Conservation (phyloP, 768 basidiomycete genomes). For the Piloderma croceum region DNA sequence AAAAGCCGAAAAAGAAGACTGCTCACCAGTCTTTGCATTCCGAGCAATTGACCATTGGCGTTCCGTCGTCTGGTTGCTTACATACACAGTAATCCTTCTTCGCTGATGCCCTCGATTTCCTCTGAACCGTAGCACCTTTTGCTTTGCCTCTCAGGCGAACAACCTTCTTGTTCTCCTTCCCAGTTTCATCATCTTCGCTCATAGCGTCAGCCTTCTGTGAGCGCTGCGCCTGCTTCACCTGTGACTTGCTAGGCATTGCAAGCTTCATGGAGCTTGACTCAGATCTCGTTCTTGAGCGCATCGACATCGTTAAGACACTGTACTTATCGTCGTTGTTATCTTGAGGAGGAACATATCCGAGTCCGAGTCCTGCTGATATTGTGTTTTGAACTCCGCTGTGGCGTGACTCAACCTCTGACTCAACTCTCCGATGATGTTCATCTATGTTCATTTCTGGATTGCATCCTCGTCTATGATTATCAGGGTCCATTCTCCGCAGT, state of each 20-base stretch:
- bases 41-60: slow-evolving; percentile 75
- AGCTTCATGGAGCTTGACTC: slow-evolving; percentile 12
- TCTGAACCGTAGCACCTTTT: slow-evolving; percentile 11
- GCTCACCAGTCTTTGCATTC: slow-evolving; percentile 69
- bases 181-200: slow-evolving; percentile 23
- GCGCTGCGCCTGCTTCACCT: slow-evolving; percentile 17
- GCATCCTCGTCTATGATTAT: no score
- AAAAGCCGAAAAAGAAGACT: not conserved
- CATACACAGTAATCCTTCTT: slow-evolving; percentile 54
- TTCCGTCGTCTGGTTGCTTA: slow-evolving; percentile 64
- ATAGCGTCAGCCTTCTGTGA: slow-evolving; percentile 12
- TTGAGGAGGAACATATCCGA: no score
- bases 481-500: no score
- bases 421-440: no score
- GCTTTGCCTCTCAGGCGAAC: slow-evolving; percentile 11
- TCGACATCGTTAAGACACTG: no score
- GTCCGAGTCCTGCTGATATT: no score
- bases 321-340: no score
- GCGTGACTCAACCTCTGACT: no score
- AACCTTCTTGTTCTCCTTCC: slow-evolving; percentile 26
- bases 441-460: no score
- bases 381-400: no score
- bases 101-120: slow-evolving; percentile 10
- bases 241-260: slow-evolving; percentile 8
- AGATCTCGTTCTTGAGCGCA: slow-evolving; percentile 42